phyloP scores from a whole-genome alignment of 176 grass and related monocot species.

The Bolboschoenus planiculmis region DNA sequence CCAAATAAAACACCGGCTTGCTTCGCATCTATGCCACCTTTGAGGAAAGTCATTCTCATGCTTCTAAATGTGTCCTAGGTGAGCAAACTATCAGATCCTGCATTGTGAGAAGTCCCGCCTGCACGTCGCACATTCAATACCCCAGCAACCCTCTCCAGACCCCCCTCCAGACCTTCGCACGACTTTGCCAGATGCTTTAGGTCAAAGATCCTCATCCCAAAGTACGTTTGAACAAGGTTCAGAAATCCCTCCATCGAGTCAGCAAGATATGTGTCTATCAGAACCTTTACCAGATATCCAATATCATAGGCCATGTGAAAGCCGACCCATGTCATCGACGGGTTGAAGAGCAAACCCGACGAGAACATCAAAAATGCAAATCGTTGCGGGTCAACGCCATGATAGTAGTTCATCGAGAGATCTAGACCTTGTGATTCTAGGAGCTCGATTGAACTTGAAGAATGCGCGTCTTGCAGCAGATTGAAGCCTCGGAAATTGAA shows the following conservation, averaged over 20 bases:
- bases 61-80: background rate
- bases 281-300: background rate
- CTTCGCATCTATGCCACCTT: background rate
- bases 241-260: background rate
- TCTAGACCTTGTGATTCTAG: constrained; percentile 11
- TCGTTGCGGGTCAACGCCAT: background rate
- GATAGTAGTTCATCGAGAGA: background rate
- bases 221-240: background rate
- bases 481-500: constrained; percentile 65
- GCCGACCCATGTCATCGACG: background rate
- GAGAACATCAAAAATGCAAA: background rate
- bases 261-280: background rate
- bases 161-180: background rate
- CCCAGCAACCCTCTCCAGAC: background rate
- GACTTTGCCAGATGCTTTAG: background rate
- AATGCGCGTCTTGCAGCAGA: constrained; percentile 30
- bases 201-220: background rate
- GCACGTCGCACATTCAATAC: background rate
- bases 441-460: constrained; percentile 51
- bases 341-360: background rate
- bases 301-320: background rate
- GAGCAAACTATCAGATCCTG: background rate
- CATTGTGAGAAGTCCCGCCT: background rate
- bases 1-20: background rate
- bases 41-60: background rate